Base-by-base conservation (phyloP, 257 asterid genomes). In the Fraxinus americana region DNA sequence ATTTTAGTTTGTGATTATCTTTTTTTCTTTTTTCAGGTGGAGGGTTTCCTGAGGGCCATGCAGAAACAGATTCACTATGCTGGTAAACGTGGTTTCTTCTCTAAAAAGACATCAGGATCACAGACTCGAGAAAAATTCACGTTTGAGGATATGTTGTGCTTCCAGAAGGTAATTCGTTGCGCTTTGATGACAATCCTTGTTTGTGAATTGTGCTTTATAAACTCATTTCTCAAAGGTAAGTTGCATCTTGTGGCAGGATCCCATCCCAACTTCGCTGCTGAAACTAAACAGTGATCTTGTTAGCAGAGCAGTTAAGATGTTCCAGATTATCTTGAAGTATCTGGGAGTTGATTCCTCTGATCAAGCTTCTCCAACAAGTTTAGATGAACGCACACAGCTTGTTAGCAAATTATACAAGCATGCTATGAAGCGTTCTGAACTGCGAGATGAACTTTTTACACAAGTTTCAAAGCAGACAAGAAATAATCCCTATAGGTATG, bases 391-490 rank as follows among this genome's bases (percentile, higher is more conserved):
- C 66, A 87, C 92, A 78, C 97, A 91, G 82, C 93, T 94, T 74
- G 91, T 94, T 59, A 86, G 92, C 81, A 96, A 92, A 87, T 89
- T 96, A 34, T 96, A 88, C 88, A 96, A 96, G 86, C 97, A 93
- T 78, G 88, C 98, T 65, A 74, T 96, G 89, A 94, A 90, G 85
- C 97, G 96, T 32, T 85, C 98, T 71, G 99, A 94, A 83, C 96
- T 96, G 74, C 96, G 99, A 21, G 99, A 96, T 79, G 99, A 96
- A 76, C 94, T 96, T 63, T 96, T 92, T 86, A 87, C 87, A 80
- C 99, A 96, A 87, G 87, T 94, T 72, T 94, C 93, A 25, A 96
- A 96, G 85, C 99, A 96, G 83, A 96, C 99, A 50, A 89, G 97
- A 86, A 94, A 91, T 78, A 93, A 92, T 86, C 97, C 97, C 19